A percentile compares a stretch with the other conserved stretches of the same genome.
Conservation (phyloP, 257 asterid genomes). For the Haberlea rhodopensis region DNA sequence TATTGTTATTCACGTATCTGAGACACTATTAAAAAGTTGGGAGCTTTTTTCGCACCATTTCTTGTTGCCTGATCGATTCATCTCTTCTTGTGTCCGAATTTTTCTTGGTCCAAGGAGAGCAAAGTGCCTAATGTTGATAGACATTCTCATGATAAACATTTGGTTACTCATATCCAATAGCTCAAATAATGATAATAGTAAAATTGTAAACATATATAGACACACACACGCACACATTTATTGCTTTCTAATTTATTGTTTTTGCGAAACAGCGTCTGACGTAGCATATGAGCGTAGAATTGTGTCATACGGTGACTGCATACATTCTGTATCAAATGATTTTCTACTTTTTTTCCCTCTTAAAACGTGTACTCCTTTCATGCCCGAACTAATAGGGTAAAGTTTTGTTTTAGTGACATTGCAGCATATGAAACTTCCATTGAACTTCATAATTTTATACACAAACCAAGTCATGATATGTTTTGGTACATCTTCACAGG, state of each 20-base stretch:
- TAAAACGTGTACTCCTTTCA: no score
- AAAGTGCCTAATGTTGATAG: not conserved
- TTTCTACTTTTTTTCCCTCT: no score
- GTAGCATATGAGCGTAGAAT: not conserved
- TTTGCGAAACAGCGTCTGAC: not conserved
- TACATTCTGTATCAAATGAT: not conserved
- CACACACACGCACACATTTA: not conserved
- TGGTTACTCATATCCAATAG: not conserved
- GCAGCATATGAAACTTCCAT: not conserved
- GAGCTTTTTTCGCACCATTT: not conserved
- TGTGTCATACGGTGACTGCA: not conserved
- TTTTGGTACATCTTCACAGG: not conserved
- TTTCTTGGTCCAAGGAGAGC: not conserved
- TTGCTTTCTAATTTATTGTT: not conserved
- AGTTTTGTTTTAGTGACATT: no score
- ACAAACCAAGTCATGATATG: not conserved
- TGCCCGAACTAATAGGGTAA: no score
- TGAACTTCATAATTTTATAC: not conserved
- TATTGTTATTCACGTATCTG: slow-evolving; percentile 17
- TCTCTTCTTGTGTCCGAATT: not conserved
- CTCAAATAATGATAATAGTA: not conserved
- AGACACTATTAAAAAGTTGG: not conserved
- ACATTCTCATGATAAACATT: not conserved
- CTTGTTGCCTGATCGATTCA: not conserved
- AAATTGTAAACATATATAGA: not conserved